phyloP scores from a whole-genome alignment of 2,329 filamentous ascomycete species.

The Monilinia aucupariae region DNA sequence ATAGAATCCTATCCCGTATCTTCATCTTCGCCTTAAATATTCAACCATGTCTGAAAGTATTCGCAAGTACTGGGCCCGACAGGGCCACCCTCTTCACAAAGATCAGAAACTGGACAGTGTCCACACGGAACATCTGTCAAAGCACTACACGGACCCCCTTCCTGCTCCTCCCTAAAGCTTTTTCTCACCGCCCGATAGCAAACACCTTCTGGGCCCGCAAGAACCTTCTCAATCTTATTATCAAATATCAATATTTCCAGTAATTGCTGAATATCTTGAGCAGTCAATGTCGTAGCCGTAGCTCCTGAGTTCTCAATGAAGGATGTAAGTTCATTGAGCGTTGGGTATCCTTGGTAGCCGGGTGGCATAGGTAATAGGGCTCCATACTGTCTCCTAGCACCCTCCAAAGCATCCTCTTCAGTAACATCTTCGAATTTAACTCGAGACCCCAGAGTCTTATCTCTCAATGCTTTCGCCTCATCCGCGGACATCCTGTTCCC shows the following conservation, averaged over 20 bases:
- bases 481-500: conserved; percentile 43
- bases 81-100: conserved; percentile 85
- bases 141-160: conserved; percentile 43
- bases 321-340: conserved; percentile 68
- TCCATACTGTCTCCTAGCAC: conserved; percentile 23
- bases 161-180: conserved; percentile 31
- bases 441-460: conserved; percentile 23
- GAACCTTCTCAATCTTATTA: conserved; percentile 66
- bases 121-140: conserved; percentile 85
- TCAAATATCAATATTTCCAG: conserved; percentile 87
- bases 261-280: conserved; percentile 76
- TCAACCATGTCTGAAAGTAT: conserved; percentile 85
- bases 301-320: conserved; percentile 65
- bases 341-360: conserved; percentile 74
- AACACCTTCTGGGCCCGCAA: conserved; percentile 30
- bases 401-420: conserved; percentile 21
- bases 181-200: conserved; percentile 36
- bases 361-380: conserved; percentile 48
- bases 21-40: conserved; percentile 21
- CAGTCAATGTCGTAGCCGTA: conserved; percentile 62
- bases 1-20: conserved; percentile 18
- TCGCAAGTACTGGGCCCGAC: conserved; percentile 86
- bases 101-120: conserved; percentile 83
- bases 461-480: conserved; percentile 34
- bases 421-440: conserved; percentile 21